Evolutionary conservation across 2,329 filamentous ascomycete genomes (phyloP).

Genomic region (Sclerotinia nivalis): DNA sequence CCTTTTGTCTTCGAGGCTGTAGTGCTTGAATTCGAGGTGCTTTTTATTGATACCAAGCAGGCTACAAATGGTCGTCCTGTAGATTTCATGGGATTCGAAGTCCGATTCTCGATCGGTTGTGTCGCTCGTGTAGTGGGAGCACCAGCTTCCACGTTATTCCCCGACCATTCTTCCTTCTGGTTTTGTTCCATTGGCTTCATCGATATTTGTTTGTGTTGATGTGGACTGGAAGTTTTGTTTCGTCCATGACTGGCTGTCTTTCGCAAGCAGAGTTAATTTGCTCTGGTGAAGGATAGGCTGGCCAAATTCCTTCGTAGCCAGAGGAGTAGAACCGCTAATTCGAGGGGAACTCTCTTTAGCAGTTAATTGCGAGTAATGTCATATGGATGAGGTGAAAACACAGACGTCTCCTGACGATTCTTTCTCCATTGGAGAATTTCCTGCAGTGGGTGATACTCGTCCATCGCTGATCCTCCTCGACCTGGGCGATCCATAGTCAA

Average conservation of each 20-base stretch:
- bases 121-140: too few species aligned
- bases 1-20: neutral
- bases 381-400: neutral
- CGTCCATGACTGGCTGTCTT: too few species aligned
- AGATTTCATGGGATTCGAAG: neutral
- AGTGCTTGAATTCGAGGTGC: neutral
- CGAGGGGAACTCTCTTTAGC: neutral
- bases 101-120: too few species aligned
- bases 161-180: neutral
- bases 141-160: neutral
- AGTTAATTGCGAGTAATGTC: neutral
- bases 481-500: neutral
- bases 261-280: too few species aligned
- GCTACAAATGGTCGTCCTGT: neutral
- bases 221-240: neutral
- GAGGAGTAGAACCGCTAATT: neutral
- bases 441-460: neutral
- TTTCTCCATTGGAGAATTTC: neutral
- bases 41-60: too few species aligned
- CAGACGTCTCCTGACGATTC: neutral
- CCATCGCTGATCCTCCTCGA: neutral
- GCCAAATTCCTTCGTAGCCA: too few species aligned
- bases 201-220: neutral
- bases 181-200: neutral
- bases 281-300: too few species aligned